Base-by-base conservation (phyloP, 2,329 filamentous ascomycete species). In the Diaporthe velutina region DNA sequence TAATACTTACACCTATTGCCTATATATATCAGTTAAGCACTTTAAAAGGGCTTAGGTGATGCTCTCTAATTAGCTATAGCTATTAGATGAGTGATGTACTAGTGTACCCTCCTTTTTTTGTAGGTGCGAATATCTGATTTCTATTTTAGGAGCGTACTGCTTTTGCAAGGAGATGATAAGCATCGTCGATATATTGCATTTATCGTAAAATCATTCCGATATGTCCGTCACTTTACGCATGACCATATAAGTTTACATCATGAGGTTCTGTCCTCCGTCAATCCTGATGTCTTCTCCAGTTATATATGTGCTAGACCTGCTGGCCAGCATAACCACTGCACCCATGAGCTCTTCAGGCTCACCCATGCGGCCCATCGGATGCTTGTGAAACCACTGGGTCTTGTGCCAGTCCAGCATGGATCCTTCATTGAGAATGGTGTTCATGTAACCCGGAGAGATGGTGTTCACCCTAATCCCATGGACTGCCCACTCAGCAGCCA, bases 401-500 rank as follows among this genome's bases (percentile, higher is more conserved):
- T 89, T 85, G 50, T 88, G 87, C 50, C 85, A 85, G 15, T 86
- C 86, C 61, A 94, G 80, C 0, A 89, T 90, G 10, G 88, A 87
- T 0, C 92, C 92, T 75, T 91, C 91, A 79, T 95, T 95, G 64
- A 95, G 83, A 17, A 94, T 89, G 0, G 93, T 95, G 79, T 94
- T 93, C 91, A 95, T 94, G 78, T 95, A 95, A 0, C 93, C 93
- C 0, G 94, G 94, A 52, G 88, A 91, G 58, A 96, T 87, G 25
- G 87, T 90, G 78, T 96, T 95, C 7, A 93, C 91, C 3, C 92
- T 84, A 75, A 96, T 94, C 0, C 94, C 93, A 80, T 92, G 88
- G 1, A 85, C 83, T 1, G 91, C 92, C 93, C 93, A 95, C 82
- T 96, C 94, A 0, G 91, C 93, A 0, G 93, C 93, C 22, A 95